Conservation (phyloP, 192 early-diverging fungal species). For the Coemansia sp. region DNA sequence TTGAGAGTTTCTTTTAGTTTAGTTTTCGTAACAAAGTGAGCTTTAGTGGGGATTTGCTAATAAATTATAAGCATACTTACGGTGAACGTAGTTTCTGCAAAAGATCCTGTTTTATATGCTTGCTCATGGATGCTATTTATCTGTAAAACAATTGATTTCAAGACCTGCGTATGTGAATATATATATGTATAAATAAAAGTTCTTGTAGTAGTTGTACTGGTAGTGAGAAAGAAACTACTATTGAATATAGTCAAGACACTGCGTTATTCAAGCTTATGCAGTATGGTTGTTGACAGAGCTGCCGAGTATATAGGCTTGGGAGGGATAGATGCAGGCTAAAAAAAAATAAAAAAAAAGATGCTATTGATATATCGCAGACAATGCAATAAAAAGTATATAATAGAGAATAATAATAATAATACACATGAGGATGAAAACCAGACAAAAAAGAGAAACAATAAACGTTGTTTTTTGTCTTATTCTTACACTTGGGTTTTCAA, state of each 20-base stretch:
- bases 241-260: background rate
- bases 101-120: slow-evolving; percentile 10
- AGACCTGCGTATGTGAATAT: background rate
- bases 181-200: background rate
- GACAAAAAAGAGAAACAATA: background rate
- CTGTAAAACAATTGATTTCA: background rate
- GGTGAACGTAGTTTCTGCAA: slow-evolving; percentile 11
- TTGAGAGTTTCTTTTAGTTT: background rate
- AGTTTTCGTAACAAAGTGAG: too few species aligned
- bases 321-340: too few species aligned
- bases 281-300: too few species aligned
- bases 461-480: background rate
- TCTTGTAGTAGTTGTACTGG: background rate
- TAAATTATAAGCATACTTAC: slow-evolving; percentile 3
- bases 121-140: background rate
- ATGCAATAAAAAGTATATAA: too few species aligned
- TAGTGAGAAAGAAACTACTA: background rate
- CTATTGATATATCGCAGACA: too few species aligned
- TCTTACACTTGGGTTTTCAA: background rate
- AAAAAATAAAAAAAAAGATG: too few species aligned
- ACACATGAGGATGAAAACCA: background rate
- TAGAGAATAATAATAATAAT: too few species aligned
- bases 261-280: too few species aligned
- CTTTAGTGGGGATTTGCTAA: too few species aligned
- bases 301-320: too few species aligned